Evolutionary conservation across 148 eudicot genomes (phyloP), one percentile per base, ranked within the genome.

Genomic region (Rhododendron griersonianum): DNA sequence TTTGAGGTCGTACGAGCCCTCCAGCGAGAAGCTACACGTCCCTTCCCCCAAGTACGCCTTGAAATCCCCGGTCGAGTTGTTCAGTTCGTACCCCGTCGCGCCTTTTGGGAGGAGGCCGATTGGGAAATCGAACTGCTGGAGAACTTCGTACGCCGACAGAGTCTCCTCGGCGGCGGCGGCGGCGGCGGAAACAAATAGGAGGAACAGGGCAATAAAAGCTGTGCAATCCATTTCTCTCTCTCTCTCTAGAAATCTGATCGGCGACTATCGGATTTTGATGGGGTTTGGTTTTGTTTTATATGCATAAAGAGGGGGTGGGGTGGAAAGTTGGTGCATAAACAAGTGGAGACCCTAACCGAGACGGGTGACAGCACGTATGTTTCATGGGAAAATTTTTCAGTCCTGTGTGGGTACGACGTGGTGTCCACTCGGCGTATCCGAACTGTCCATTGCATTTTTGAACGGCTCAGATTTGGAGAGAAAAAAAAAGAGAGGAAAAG

Each of bases 31-130:
- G 41, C 90, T 90, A 81, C 94, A 92, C 0, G 89, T 79, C 11
- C 86, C 73, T 28, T 85, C 85, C 25, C 86, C 85, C 33, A 91
- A 41, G 16, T 63, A 84, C 0, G 87, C 91, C 53, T 82, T 86
- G 91, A 94, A 92, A 33, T 90, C 86, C 0, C 96, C 96, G 0
- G 90, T 92, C 41, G 86, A 15, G 5, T 69, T n/a, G 85, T 94
- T 79, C 44, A 92, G 86, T 30, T 89, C 90, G 90, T 92, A 94
- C 21, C 91, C 87, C 6, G 90, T 88, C 15, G 87, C 92, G 15
- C 95, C 98, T 65, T 83, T 61, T 0, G 98, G 95, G 39, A 93
- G 90, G 3, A 94, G 75, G 0, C 98, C 98, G 0, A 90, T 79
- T 2, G 97, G 95, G 74, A 94, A 91, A 57, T 87, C 87, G 90